Conservation (phyloP, 2,329 filamentous ascomycete species). For the Exophiala xenobiotica region DNA sequence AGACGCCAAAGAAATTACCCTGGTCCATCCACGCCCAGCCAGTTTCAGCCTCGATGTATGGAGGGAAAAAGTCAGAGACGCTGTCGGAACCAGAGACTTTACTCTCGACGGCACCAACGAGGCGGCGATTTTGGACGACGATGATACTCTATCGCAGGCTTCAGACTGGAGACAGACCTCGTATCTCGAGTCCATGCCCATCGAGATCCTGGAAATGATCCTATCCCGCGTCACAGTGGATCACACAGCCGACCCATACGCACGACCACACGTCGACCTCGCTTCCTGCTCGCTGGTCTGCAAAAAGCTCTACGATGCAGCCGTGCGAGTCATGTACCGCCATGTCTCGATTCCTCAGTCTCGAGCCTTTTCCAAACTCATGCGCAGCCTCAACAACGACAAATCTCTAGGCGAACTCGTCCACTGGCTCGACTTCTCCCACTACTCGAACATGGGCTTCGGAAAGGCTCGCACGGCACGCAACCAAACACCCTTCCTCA, state of each 20-base stretch:
- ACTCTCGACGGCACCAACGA: slow-evolving; percentile 12
- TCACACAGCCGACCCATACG: slow-evolving; percentile 71
- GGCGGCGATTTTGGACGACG: slow-evolving; percentile 24
- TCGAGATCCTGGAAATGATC: slow-evolving; percentile 60
- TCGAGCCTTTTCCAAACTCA: slow-evolving; percentile 77
- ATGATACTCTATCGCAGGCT: slow-evolving; percentile 14
- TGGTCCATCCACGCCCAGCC: slow-evolving; percentile 18
- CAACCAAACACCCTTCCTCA: slow-evolving; percentile 72
- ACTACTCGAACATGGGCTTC: slow-evolving; percentile 77
- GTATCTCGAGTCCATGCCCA: slow-evolving; percentile 28
- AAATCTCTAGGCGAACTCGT: slow-evolving; percentile 71
- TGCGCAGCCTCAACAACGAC: slow-evolving; percentile 66
- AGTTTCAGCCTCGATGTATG: slow-evolving; percentile 28
- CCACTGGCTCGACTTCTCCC: slow-evolving; percentile 77
- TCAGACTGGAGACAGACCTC: slow-evolving; percentile 2
- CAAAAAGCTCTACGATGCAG: slow-evolving; percentile 69
- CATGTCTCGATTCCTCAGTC: slow-evolving; percentile 82
- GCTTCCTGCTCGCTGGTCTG: slow-evolving; percentile 75
- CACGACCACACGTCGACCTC: slow-evolving; percentile 73
- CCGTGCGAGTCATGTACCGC: slow-evolving; percentile 71
- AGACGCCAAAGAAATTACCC: slow-evolving; percentile 23
- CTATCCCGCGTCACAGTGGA: slow-evolving; percentile 73
- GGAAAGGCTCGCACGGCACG: slow-evolving; percentile 75
- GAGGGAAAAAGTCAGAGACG: slow-evolving; percentile 26
- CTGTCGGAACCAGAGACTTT: slow-evolving; percentile 13